Base-by-base conservation (phyloP, 2,329 filamentous ascomycete species). In the Apiospora koreana region DNA sequence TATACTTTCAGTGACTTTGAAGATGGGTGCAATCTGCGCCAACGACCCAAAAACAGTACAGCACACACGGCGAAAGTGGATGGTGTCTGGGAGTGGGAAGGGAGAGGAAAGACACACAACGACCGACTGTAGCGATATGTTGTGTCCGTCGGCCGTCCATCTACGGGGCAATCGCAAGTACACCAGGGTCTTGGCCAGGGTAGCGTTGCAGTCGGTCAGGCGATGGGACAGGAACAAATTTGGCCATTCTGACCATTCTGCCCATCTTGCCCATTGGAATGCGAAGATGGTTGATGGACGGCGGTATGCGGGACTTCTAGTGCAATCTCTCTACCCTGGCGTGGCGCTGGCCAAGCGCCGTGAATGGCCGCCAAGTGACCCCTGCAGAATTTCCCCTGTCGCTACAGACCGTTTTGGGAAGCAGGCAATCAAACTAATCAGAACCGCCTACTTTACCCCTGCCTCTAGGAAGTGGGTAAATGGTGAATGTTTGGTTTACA, bases 291-390 rank as follows among this genome's bases (percentile, higher is more conserved):
- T 62, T 16, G 54, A 38, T 38, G 31, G 54, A 21, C 43, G 31
- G 54, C 31, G 54, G 54, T 18, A 62, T 62, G 54, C 43, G 31
- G 28, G 28, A n/a, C 28, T n/a, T n/a, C 54, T 62, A 62, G 54
- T 62, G 28, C 54, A 62, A 62, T 62, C 54, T 62, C 54, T 62
- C 54, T 62, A 35, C 54, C 54, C 31, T 62, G 54, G 54, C 54
- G 28, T 18, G 54, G 54, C 54, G 54, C 31, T 38, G 50, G 31
- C 31, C 54, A 62, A 58, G 50, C 50, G 50, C 50, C 50, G 28
- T 58, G 50, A 58, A 18, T 58, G 50, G 50, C 50, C 28, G 28
- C 50, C 28, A 3, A 58, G 54, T 9, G 28, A 38, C 54, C 54
- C 54, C 54, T 62, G 54, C 54, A 62, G 50, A 54, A 8, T 54